Conservation (phyloP, 371 early-diverging fungal genomes). For the Rhizopus sp. region DNA sequence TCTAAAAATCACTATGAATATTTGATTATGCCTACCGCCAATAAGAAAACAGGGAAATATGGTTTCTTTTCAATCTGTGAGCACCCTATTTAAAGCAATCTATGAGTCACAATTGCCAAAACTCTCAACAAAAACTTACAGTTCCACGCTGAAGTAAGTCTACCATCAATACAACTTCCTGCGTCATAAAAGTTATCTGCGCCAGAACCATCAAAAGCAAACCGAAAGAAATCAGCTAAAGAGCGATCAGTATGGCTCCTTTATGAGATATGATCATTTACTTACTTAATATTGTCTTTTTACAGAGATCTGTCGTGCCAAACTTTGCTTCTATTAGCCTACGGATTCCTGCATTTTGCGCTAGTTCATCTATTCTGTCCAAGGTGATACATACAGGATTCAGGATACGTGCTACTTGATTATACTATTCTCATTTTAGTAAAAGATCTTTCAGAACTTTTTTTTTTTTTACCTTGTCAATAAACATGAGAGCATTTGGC, state of each 20-base stretch:
- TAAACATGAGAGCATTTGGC: constrained; percentile 94
- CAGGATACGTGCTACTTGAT: constrained; percentile 94
- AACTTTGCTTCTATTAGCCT: constrained; percentile 70
- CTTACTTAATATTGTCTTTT: constrained; percentile 72
- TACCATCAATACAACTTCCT: constrained; percentile 95
- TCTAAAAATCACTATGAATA: background rate
- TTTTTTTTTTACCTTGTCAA: constrained; percentile 71
- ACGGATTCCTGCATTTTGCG: constrained; percentile 54
- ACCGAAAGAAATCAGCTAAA: constrained; percentile 87
- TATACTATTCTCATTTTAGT: constrained; percentile 58
- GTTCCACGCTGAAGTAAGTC: constrained; percentile 95
- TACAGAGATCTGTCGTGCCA: constrained; percentile 65
- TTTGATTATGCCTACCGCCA: constrained; percentile 57
- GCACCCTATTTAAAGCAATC: too few relatives aligned
- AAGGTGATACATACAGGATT: constrained; percentile 82
- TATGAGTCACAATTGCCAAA: too few relatives aligned
- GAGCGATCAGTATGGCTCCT: background rate
- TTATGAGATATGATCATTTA: background rate
- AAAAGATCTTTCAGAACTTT: background rate
- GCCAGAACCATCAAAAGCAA: constrained; percentile 96
- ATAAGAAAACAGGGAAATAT: constrained; percentile 88
- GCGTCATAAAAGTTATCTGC: constrained; percentile 95
- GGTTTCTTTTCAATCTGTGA: constrained; percentile 92
- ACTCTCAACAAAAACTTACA: constrained; percentile 53
- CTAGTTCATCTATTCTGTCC: constrained; percentile 68